These are phyloP conservation scores for Scheffersomyces amazonensis DNA, from an alignment of 805 yeast species.

Conservation along the genomic window DNA sequence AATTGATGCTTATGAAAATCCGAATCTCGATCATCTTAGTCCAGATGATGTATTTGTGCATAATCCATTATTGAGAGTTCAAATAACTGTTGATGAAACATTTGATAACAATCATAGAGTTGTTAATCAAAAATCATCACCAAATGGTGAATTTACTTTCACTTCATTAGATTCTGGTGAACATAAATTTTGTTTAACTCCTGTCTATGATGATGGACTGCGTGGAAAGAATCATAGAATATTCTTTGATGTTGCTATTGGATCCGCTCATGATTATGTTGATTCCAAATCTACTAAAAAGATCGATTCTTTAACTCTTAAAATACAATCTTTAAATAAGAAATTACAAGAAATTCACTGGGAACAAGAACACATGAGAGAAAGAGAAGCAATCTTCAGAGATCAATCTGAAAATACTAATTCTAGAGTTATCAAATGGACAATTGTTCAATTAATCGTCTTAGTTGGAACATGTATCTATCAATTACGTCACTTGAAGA, in stretches of 20 bases:
- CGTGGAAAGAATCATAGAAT: conserved; percentile 62
- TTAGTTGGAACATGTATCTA: conserved; percentile 67
- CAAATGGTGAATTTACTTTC: conserved; percentile 71
- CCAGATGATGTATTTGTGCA: too few relatives aligned
- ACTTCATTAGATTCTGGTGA: conserved; percentile 83
- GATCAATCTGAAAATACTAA: conserved; percentile 77
- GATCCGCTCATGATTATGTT: conserved; percentile 57
- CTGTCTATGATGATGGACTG: conserved; percentile 67
- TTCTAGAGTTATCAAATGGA: conserved; percentile 69
- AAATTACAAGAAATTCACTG: conserved; percentile 40
- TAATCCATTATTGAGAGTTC: too few relatives aligned
- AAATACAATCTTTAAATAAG: conserved; percentile 35
- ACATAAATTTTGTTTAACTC: conserved; percentile 73
- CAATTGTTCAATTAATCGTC: conserved; percentile 66
- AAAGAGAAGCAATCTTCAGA: conserved; percentile 74
- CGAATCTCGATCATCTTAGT: too few relatives aligned
- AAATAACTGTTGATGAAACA: conserved; percentile 67
- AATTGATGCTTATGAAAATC: conserved; percentile 65
- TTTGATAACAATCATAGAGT: conserved; percentile 84
- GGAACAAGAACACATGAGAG: conserved; percentile 56
- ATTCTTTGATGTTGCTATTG: conserved; percentile 68
- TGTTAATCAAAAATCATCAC: conserved; percentile 57
- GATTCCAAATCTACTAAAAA: conserved; percentile 61
- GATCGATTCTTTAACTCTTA: conserved; percentile 38
- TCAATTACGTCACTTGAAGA: conserved; percentile 74